Evolutionary conservation across 179 eudicot species (phyloP), one percentile per base, ranked within the genome.

Genomic region (Sideroxylon spinosum): DNA sequence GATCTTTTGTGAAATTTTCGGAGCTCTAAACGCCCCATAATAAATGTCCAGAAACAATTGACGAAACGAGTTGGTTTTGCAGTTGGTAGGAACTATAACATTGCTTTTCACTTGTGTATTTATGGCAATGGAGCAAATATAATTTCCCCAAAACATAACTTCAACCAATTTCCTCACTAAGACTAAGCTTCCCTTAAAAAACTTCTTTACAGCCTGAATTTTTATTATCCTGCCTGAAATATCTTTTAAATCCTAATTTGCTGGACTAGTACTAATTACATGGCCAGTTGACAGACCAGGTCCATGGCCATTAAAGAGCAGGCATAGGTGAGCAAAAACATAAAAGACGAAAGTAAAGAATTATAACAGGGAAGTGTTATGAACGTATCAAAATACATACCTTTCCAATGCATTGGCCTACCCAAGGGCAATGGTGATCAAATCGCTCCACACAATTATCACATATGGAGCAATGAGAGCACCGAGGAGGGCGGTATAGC

Each of bases 361-460:
- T 2, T 49, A 32, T 28, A 44, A 8, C 3, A 11, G 59, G 10
- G 29, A 11, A 73, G 13, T 16, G 52, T 10, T 25, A 25, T 12
- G 11, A 63, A 29, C 12, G 2, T 44, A 1, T 55, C 22, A 16
- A 52, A 73, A 10, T 52, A 6, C 59, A 63, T 73, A 86, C 85
- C 86, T 69, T 72, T 49, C 85, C 86, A 64, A 86, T 79, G 86
- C 88, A 86, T 80, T 86, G 88, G 7, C 93, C 96, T 59, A 90
- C 93, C 91, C 93, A 91, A 62, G 95, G 95, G 80, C 93, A 90
- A 78, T 90, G 93, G 68, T 90, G 91, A 87, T 91, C 95, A 72
- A 91, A 90, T 57, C 87, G 86, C 80, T 91, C 95, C 76, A 89
- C 95, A 46, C 95, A 89, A 68, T 91, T 91, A 80, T 91, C 85